These are phyloP conservation scores for Vanderwaltozyma polyspora DNA, from an alignment of 805 yeast species.

Conservation along the genomic window DNA sequence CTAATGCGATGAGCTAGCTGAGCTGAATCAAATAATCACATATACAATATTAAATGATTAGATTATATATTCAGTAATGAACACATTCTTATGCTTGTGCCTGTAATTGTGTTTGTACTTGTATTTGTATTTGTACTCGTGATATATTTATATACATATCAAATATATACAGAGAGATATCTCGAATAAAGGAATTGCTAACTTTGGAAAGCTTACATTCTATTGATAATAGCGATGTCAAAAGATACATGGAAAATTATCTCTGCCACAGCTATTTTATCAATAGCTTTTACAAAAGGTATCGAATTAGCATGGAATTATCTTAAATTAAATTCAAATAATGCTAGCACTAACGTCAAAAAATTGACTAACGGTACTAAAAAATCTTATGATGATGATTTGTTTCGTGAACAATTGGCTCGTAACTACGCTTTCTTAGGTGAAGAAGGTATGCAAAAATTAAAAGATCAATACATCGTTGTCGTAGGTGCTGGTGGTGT, in stretches of 20 bases:
- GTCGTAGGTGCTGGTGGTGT: slow-evolving; percentile 97
- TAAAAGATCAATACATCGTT: slow-evolving; percentile 61
- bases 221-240: not conserved
- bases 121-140: no score
- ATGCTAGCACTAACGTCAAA: no score
- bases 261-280: slow-evolving; percentile 24
- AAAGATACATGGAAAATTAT: slow-evolving; percentile 19
- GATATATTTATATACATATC: not conserved
- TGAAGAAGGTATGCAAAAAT: slow-evolving; percentile 65
- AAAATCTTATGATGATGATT: slow-evolving; percentile 44
- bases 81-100: no score
- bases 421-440: slow-evolving; percentile 88
- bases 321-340: slow-evolving; percentile 9
- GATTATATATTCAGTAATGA: no score
- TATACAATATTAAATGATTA: no score
- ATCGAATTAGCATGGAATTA: slow-evolving; percentile 21
- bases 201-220: no score
- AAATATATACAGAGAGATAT: no score
- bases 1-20: no score
- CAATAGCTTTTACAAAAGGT: slow-evolving; percentile 24
- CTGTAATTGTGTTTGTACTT: no score
- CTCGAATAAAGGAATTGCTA: no score
- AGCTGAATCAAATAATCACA: no score
- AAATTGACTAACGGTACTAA: no score
- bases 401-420: slow-evolving; percentile 85